Evolutionary conservation across 1,284 basidiomycete genomes (phyloP).

Genomic region (Pseudozyma tsukubaensis): DNA sequence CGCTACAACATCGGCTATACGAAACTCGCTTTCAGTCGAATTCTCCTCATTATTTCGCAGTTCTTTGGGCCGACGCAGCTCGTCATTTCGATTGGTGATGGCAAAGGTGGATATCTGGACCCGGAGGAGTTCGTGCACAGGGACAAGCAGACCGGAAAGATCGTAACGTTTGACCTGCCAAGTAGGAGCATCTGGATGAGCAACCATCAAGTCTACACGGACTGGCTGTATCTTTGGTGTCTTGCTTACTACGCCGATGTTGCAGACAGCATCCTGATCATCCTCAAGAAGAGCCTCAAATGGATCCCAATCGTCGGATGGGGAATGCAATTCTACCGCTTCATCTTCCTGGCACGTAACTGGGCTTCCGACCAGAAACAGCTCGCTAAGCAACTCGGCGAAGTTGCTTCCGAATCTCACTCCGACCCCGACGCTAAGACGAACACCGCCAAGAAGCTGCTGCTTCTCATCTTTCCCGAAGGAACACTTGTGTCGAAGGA

Average conservation of each 20-base stretch:
- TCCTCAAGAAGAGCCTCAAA: conserved; percentile 57
- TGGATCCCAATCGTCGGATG: conserved; percentile 62
- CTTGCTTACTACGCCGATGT: conserved; percentile 59
- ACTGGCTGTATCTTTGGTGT: conserved; percentile 65
- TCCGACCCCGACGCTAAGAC: background rate
- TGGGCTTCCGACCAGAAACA: conserved; percentile 53
- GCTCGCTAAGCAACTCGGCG: conserved; percentile 45
- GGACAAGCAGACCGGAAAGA: conserved; percentile 36
- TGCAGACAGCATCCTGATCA: conserved; percentile 55
- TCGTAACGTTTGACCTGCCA: conserved; percentile 48
- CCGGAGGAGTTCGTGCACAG: conserved; percentile 49
- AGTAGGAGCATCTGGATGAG: conserved; percentile 52
- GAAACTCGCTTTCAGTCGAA: conserved; percentile 48
- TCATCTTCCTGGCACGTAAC: conserved; percentile 60
- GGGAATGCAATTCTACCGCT: conserved; percentile 64
- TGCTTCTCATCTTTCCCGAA: conserved; percentile 63
- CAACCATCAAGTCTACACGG: conserved; percentile 63
- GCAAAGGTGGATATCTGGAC: conserved; percentile 47
- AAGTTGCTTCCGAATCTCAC: conserved; percentile 35
- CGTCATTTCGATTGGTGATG: conserved; percentile 55
- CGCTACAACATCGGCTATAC: conserved; percentile 47
- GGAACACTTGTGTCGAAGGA: conserved; percentile 58
- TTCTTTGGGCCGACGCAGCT: conserved; percentile 61
- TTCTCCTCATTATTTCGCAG: conserved; percentile 54
- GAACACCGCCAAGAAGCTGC: conserved; percentile 42